Evolutionary conservation across 768 basidiomycete species (phyloP), one percentile per base, ranked within the genome.

Genomic region (Boletus sensibilis): DNA sequence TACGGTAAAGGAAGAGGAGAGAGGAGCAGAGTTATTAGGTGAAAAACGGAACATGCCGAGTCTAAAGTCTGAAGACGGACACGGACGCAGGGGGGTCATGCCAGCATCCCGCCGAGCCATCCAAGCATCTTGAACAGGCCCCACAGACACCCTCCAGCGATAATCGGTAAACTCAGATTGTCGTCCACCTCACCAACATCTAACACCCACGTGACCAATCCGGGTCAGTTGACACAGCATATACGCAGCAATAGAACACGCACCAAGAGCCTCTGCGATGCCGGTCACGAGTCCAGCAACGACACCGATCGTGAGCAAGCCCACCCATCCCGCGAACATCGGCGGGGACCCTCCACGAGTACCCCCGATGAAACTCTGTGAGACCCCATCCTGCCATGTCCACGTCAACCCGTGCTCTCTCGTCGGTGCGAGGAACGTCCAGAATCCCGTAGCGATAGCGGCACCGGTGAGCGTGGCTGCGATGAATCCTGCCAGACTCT

Each of bases 241-340:
- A 43, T 29, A 48, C 53, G 52, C 9, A 61, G 9, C 38, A 29
- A 44, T 16, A 50, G 1, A 57, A 52, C 57, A 78, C 86, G 58
- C 66, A 94, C 94, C 93, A 16, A 96, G 73, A 1, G 93, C 94
- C 71, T 96, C 94, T n/a, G 90, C 86, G 23, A 93, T 77, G 18
- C 90, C 94, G 21, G 90, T 86, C 13, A 93, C 85, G 33, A 94
- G 56, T 1, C 94, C 94, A 13, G 90, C 80, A 3, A 87, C 78
- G 9, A 84, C 60, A 14, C 85, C 82, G 27, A 90, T 74, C 16
- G 78, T 73, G 43, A 77, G 68, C 46, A 92, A 69, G 1, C 88
- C 87, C 0, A 75, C 14, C 71, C 56, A 73, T 44, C 65, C 71
- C 13, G 68, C 62, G 57, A 66, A 58, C 12, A 50, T 52, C 2